These are phyloP conservation scores for Plasmopara viticola DNA, from an alignment of 352 stramenopile genomes.

Conservation along the genomic window DNA sequence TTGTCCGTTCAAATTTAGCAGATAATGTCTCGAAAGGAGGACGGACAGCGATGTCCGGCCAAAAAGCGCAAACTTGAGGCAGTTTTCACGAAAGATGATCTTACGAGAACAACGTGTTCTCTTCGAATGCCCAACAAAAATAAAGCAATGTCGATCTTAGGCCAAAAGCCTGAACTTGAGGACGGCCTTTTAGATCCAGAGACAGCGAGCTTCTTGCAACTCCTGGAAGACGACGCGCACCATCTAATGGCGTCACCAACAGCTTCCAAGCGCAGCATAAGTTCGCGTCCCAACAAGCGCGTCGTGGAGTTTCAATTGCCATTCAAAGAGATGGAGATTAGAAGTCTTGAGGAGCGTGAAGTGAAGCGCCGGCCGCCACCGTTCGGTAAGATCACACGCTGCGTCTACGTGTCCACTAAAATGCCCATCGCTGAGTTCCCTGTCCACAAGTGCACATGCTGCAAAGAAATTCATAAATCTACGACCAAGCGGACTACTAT, in stretches of 20 bases:
- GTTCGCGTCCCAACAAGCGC: constrained; percentile 7
- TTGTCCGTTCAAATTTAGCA: constrained; percentile 16
- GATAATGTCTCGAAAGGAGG: constrained; percentile 14
- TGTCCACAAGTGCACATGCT: constrained; percentile 76
- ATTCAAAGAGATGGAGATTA: constrained; percentile 31
- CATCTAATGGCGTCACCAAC: constrained; percentile 11
- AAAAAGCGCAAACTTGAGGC: constrained; percentile 29
- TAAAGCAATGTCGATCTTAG: constrained; percentile 1
- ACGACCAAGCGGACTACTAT: constrained; percentile 49
- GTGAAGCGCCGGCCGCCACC: constrained; percentile 42
- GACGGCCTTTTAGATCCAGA: constrained; percentile 12
- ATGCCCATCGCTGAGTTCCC: constrained; percentile 46
- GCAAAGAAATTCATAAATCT: constrained; percentile 37
- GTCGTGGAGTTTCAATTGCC: constrained; percentile 31
- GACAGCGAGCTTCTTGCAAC: constrained; percentile 24
- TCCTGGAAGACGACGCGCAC: constrained; percentile 22
- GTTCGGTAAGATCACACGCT: constrained; percentile 65
- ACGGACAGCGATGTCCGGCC: constrained; percentile 2
- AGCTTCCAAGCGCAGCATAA: constrained; percentile 4
- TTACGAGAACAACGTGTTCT: constrained; percentile 12
- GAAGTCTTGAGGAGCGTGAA: constrained; percentile 39
- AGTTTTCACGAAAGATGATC: not conserved
- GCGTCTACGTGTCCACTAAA: constrained; percentile 63
- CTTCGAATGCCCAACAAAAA: constrained; percentile 17
- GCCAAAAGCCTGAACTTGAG: constrained; percentile 4